These are phyloP conservation scores for Cyberlindnera americana DNA, from an alignment of 805 yeast genomes.

Conservation along the genomic window DNA sequence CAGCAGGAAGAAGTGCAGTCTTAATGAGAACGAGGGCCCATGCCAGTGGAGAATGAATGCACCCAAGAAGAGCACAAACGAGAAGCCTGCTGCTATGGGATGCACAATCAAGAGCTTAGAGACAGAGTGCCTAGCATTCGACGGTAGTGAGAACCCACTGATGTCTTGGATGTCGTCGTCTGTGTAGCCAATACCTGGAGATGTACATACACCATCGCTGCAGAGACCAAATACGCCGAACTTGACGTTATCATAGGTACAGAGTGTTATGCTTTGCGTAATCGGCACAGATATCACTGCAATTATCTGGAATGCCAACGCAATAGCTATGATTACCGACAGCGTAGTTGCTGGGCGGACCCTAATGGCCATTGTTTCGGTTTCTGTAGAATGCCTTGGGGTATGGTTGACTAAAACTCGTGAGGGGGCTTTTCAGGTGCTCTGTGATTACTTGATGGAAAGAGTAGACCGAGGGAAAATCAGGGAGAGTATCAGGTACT, in stretches of 20 bases:
- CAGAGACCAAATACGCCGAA: constrained; percentile 78
- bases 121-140: constrained; percentile 54
- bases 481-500: too few species aligned
- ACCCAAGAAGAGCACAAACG: constrained; percentile 42
- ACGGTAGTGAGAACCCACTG: constrained; percentile 48
- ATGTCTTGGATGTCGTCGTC: constrained; percentile 31
- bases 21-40: constrained; percentile 32
- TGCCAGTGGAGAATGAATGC: constrained; percentile 39
- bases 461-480: not conserved
- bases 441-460: too few species aligned
- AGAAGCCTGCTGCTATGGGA: constrained; percentile 57
- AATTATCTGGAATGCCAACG: constrained; percentile 55
- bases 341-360: constrained; percentile 35
- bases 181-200: constrained; percentile 41
- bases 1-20: constrained; percentile 48
- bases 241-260: constrained; percentile 43
- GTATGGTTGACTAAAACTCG: too few species aligned
- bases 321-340: constrained; percentile 38
- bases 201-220: constrained; percentile 35
- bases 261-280: constrained; percentile 43
- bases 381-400: too few species aligned
- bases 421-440: too few species aligned
- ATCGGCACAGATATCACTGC: constrained; percentile 63
- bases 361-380: constrained; percentile 23
- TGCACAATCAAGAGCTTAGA: constrained; percentile 65